Evolutionary conservation across 1,284 basidiomycete species (phyloP).

Genomic region (Tetrapyrgos nigripes): DNA sequence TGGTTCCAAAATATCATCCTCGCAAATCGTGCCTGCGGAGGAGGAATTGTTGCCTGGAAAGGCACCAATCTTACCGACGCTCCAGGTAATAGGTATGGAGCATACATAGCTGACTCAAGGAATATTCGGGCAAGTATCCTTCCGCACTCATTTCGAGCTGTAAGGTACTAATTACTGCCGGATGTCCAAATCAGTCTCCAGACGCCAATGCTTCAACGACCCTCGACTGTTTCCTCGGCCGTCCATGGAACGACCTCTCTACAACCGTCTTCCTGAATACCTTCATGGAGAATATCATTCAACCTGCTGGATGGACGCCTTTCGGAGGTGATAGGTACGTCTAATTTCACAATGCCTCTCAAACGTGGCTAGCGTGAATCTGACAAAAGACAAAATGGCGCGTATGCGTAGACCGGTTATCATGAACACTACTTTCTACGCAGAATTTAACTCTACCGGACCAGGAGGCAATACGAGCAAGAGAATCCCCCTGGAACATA

Average conservation of each 20-base stretch:
- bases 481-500: conserved; percentile 54
- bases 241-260: conserved; percentile 69
- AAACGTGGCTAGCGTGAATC: background rate
- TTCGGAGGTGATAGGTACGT: conserved; percentile 53
- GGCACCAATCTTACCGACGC: conserved; percentile 61
- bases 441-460: conserved; percentile 62
- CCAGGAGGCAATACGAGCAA: conserved; percentile 57
- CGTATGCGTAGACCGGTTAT: conserved; percentile 46
- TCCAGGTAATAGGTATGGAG: conserved; percentile 62
- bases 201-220: conserved; percentile 60
- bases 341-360: background rate
- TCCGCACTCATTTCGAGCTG: background rate
- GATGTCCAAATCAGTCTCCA: conserved; percentile 53
- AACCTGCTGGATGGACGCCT: conserved; percentile 56
- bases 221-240: conserved; percentile 58
- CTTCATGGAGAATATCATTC: conserved; percentile 66
- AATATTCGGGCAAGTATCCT: conserved; percentile 57
- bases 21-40: conserved; percentile 68
- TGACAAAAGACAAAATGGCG: background rate
- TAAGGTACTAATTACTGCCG: background rate
- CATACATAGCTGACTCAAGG: conserved; percentile 61
- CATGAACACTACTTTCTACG: conserved; percentile 63
- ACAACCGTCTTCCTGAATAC: conserved; percentile 59
- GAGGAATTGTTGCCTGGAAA: conserved; percentile 67
- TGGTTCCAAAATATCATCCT: conserved; percentile 68